Conservation (phyloP, 305 asterid species). For the Plantago coronopus region DNA sequence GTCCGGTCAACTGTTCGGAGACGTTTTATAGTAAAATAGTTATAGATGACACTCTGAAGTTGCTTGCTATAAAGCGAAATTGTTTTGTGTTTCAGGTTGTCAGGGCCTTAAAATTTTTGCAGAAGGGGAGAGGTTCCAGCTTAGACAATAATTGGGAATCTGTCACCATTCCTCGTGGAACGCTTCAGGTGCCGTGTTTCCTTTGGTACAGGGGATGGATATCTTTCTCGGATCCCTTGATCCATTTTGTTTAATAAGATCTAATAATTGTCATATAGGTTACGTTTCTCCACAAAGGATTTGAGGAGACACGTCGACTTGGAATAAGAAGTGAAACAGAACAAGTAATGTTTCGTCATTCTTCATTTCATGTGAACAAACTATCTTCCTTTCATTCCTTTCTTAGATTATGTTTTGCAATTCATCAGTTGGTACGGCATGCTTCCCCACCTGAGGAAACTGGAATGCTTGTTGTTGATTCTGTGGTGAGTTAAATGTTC, state of each 20-base stretch:
- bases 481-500: slow-evolving; percentile 60
- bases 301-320: slow-evolving; percentile 94
- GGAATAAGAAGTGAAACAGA: slow-evolving; percentile 85
- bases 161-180: slow-evolving; percentile 90
- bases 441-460: slow-evolving; percentile 89
- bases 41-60: no score
- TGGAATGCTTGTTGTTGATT: slow-evolving; percentile 98
- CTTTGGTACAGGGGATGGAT: slow-evolving; percentile 29
- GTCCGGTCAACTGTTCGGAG: no score
- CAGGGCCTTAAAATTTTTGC: slow-evolving; percentile 78
- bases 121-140: slow-evolving; percentile 54
- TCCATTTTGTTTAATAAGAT: slow-evolving; percentile 21
- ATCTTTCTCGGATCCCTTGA: slow-evolving; percentile 1
- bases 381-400: slow-evolving; percentile 10
- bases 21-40: no score
- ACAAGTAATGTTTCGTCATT: slow-evolving; percentile 47
- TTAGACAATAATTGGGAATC: slow-evolving; percentile 68
- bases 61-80: neutral
- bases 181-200: slow-evolving; percentile 89
- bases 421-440: slow-evolving; percentile 73
- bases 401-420: slow-evolving; percentile 14
- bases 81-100: slow-evolving; percentile 65
- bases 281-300: slow-evolving; percentile 92
- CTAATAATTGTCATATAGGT: slow-evolving; percentile 42
- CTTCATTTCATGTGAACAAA: neutral